phyloP scores from a whole-genome alignment of 1,139 yeast species.

The Candida albicans region DNA sequence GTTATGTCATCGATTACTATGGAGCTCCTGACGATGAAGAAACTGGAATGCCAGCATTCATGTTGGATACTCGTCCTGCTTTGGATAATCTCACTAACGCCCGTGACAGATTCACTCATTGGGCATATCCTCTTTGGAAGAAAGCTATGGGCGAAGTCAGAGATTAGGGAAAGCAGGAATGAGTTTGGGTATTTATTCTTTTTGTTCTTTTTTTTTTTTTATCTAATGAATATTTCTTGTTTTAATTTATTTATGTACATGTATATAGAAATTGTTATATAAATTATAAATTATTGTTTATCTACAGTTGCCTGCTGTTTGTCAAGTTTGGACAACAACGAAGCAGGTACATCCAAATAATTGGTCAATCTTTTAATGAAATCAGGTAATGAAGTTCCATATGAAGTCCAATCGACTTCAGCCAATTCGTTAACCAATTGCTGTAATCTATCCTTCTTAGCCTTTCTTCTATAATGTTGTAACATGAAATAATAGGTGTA shows the following conservation, averaged over 20 bases:
- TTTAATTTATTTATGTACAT: conserved; percentile 7
- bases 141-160: conserved; percentile 46
- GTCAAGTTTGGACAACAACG: conserved; percentile 4
- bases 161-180: conserved; percentile 8
- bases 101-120: conserved; percentile 60
- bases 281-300: background rate
- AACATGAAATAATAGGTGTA: conserved; percentile 60
- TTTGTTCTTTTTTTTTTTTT: background rate
- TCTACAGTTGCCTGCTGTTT: background rate
- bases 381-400: conserved; percentile 44
- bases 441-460: conserved; percentile 34
- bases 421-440: conserved; percentile 38
- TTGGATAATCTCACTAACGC: conserved; percentile 67
- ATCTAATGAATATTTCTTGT: background rate
- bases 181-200: background rate
- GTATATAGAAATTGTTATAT: conserved; percentile 2
- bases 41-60: conserved; percentile 86
- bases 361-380: conserved; percentile 17
- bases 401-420: conserved; percentile 24
- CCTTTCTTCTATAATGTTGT: conserved; percentile 38
- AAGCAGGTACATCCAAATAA: conserved; percentile 6
- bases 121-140: conserved; percentile 44
- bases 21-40: conserved; percentile 88
- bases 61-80: conserved; percentile 94
- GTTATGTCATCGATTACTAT: conserved; percentile 95